phyloP scores from a whole-genome alignment of 1,284 basidiomycete species.

The Schizophyllum amplum region DNA sequence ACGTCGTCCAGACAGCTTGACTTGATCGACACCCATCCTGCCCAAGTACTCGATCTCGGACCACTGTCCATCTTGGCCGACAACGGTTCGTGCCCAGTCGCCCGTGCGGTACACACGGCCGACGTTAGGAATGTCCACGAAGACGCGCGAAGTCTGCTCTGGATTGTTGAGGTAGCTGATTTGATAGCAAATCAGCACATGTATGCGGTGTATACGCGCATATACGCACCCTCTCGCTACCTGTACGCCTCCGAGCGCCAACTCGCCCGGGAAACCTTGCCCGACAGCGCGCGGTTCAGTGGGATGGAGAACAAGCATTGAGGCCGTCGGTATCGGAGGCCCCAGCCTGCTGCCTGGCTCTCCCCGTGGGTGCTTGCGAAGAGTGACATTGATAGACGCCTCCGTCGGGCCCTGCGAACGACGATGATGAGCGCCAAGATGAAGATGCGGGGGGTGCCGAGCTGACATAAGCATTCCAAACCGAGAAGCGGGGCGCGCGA shows the following conservation, averaged over 20 bases:
- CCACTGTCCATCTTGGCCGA: conserved; percentile 4
- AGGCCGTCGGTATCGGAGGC: conserved; percentile 6
- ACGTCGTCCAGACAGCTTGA: conserved; percentile 8
- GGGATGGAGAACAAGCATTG: conserved; percentile 9
- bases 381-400: conserved; percentile 7
- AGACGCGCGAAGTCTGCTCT: conserved; percentile 6
- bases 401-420: conserved; percentile 6
- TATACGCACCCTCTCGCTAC: conserved; percentile 5
- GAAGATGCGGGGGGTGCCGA: not conserved
- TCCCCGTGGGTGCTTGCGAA: conserved; percentile 5
- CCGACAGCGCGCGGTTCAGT: conserved; percentile 2
- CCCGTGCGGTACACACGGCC: conserved; percentile 9
- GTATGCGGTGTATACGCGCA: not conserved
- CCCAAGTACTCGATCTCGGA: conserved; percentile 7
- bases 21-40: conserved; percentile 7
- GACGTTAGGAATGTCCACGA: conserved; percentile 4
- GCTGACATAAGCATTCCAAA: conserved; percentile 8
- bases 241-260: conserved; percentile 7
- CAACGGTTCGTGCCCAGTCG: conserved; percentile 5
- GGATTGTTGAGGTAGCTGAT: conserved; percentile 8
- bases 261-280: conserved; percentile 7
- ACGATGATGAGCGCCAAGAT: not conserved
- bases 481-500: conserved; percentile 3
- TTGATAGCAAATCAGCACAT: not conserved
- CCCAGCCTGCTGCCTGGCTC: conserved; percentile 7